These are phyloP conservation scores for Paramyrothecium roridum DNA, from an alignment of 2,329 filamentous ascomycete genomes.

Conservation along the genomic window DNA sequence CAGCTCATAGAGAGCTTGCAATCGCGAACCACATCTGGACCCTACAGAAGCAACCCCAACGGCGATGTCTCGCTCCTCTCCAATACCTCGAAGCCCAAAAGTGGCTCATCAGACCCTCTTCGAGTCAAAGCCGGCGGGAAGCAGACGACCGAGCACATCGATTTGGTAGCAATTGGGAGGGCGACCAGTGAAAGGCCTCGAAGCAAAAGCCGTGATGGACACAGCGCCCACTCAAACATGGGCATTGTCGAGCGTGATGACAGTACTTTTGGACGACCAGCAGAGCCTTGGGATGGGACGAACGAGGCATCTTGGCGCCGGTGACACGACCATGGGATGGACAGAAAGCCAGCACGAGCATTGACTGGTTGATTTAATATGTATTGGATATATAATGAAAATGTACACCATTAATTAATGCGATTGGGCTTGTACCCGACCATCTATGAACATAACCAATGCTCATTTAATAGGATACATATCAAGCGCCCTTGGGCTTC, in stretches of 20 bases:
- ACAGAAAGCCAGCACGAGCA: background rate
- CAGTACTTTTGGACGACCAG: background rate
- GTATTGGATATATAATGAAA: too few species aligned
- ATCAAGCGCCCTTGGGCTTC: slow-evolving; percentile 19
- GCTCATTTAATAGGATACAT: too few species aligned
- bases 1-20: slow-evolving; percentile 21
- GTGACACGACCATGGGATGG: background rate
- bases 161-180: background rate
- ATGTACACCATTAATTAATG: too few species aligned
- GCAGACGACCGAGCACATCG: background rate
- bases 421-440: too few species aligned
- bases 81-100: background rate
- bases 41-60: background rate
- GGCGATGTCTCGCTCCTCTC: background rate
- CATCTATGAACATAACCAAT: too few species aligned
- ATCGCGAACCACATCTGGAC: background rate
- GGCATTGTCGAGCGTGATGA: background rate
- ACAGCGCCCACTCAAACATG: background rate
- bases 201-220: background rate
- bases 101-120: background rate
- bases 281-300: background rate
- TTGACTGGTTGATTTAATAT: too few species aligned
- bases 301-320: background rate
- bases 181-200: background rate
- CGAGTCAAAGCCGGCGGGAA: background rate